Base-by-base conservation (phyloP, 306 rosid genomes). In the Biancaea sappan region DNA sequence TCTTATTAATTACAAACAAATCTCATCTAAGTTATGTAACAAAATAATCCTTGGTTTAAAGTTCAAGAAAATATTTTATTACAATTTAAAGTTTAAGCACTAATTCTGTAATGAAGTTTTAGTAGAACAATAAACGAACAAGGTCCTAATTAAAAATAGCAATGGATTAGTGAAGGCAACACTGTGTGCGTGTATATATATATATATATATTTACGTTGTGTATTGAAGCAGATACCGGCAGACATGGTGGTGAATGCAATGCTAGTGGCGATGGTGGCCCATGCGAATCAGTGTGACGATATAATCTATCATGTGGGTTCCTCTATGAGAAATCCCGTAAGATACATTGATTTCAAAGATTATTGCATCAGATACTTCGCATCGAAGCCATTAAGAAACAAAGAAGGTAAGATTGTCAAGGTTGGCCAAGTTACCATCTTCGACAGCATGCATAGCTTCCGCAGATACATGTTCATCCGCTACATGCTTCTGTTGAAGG, bases 401-500 rank as follows among this genome's bases (percentile, higher is more conserved):
- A 86, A 77, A 68, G 85, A 89, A 3, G 94, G 91, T 1, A 82
- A 77, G 25, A 76, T 83, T 2, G 80, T 86, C 12, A 86, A 75
- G 71, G 85, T 89, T 70, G 52, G 66, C 35, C 82, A 71, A 34
- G 31, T 74, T 56, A 31, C 72, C 2, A 4, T 89, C 10, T 69
- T 86, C 73, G 12, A 37, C 22, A 69, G 63, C 74, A 84, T 89
- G 85, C 65, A 60, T 25, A 86, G 80, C 73, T 62, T 62, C 18
- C 68, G 29, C 68, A 62, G 29, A 10, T 62, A 62, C 31, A 35
- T 62, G 68, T 62, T 89, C 34, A 0, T 89, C 62, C 91, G 89
- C 5, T 86, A 86, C 73, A 40, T 84, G 74, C 52, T 84, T 40
- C 84, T 71, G 48, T 47, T 89, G 7, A 86, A 89, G 94, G 94